Conservation (phyloP, 2,329 filamentous ascomycete species). For the Fusarium buxicola region DNA sequence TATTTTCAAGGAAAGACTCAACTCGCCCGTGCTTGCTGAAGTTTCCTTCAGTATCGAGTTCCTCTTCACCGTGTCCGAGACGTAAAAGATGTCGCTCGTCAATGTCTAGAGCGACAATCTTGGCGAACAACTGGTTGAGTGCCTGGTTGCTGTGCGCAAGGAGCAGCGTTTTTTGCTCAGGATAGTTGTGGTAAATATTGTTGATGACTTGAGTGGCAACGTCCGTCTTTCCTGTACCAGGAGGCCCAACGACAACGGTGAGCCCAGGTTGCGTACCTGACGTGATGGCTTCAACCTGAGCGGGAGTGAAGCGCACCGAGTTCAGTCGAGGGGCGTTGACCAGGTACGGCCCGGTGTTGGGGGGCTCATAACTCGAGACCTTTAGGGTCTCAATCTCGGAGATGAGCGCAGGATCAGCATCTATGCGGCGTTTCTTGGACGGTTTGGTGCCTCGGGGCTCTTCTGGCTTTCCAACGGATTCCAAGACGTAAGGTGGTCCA, state of each 20-base stretch:
- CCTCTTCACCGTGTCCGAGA: conserved; percentile 94
- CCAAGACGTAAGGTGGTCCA: conserved; percentile 87
- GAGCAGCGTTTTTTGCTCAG: conserved; percentile 88
- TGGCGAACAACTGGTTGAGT: conserved; percentile 96
- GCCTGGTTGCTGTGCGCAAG: conserved; percentile 98
- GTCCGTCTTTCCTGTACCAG: conserved; percentile 98
- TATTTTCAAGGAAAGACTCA: conserved; percentile 93
- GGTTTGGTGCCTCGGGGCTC: conserved; percentile 66
- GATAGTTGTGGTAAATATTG: conserved; percentile 99
- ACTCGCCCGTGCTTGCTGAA: conserved; percentile 96
- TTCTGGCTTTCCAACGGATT: conserved; percentile 68
- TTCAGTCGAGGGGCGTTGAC: conserved; percentile 86
- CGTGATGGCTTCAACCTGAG: conserved; percentile 91
- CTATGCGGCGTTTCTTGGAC: conserved; percentile 89
- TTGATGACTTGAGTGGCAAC: conserved; percentile 98
- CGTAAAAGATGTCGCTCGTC: conserved; percentile 93
- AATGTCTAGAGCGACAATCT: conserved; percentile 96
- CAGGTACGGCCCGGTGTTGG: conserved; percentile 90
- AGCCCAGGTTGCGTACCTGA: conserved; percentile 95
- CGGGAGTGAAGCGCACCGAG: conserved; percentile 86
- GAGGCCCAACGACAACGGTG: conserved; percentile 93
- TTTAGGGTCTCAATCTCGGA: conserved; percentile 75
- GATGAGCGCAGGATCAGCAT: conserved; percentile 74
- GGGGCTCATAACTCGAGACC: conserved; percentile 90
- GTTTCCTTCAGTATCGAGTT: conserved; percentile 84